phyloP scores from a whole-genome alignment of 768 basidiomycete genomes.

The Auricularia heimuer region DNA sequence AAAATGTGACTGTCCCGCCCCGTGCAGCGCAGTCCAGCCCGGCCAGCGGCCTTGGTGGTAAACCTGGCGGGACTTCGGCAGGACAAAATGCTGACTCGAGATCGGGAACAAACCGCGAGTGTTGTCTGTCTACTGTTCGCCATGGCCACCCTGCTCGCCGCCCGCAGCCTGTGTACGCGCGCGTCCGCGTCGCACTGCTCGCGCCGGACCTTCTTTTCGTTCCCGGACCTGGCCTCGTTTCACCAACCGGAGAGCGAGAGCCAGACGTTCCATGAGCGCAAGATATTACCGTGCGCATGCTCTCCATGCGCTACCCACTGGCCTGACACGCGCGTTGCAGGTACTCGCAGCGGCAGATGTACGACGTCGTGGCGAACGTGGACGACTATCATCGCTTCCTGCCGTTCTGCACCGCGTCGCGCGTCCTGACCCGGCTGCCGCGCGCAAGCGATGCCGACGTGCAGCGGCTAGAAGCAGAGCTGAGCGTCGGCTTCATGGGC shows the following conservation, averaged over 20 bases:
- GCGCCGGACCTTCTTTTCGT: slow-evolving; percentile 34
- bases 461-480: slow-evolving; percentile 66
- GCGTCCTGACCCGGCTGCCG: slow-evolving; percentile 38
- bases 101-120: background rate
- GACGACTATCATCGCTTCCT: slow-evolving; percentile 78
- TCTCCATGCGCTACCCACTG: too few species aligned
- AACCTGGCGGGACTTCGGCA: background rate
- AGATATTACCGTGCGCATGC: slow-evolving; percentile 84
- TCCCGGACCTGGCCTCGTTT: slow-evolving; percentile 41
- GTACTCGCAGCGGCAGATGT: slow-evolving; percentile 70
- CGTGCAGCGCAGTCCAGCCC: too few species aligned
- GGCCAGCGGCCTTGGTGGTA: background rate
- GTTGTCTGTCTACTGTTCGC: background rate
- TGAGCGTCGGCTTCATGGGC: slow-evolving; percentile 80
- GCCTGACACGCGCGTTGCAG: slow-evolving; percentile 30
- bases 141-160: background rate
- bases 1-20: too few species aligned
- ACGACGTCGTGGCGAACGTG: slow-evolving; percentile 80
- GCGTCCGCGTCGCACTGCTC: background rate
- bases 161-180: background rate
- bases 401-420: slow-evolving; percentile 76
- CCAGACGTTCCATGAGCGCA: slow-evolving; percentile 72
- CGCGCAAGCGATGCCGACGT: slow-evolving; percentile 13
- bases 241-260: slow-evolving; percentile 26
- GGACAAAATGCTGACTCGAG: background rate